phyloP scores from a whole-genome alignment of 2,329 filamentous ascomycete species.

The Colletotrichum eleusines region DNA sequence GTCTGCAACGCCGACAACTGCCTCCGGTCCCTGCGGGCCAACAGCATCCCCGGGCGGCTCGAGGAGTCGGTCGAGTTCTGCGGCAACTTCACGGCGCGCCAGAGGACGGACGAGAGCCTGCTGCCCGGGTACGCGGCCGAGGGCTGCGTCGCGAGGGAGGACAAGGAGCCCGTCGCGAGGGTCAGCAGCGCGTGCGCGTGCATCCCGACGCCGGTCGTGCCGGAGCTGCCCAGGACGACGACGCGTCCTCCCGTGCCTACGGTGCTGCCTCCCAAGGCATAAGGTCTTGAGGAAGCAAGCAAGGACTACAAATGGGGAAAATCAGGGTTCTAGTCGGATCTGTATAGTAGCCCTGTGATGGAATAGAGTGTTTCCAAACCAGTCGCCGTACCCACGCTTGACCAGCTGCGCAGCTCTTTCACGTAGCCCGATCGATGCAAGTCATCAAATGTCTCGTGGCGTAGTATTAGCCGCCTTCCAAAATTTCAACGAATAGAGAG shows the following conservation, averaged over 20 bases:
- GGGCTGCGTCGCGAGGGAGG: slow-evolving; percentile 37
- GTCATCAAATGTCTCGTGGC: not conserved
- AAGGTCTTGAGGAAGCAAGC: not conserved
- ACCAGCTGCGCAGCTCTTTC: not conserved
- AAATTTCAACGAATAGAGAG: not conserved
- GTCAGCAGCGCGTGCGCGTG: slow-evolving; percentile 45
- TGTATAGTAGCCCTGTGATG: no score
- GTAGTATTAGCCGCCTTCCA: not conserved
- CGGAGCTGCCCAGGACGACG: slow-evolving; percentile 45
- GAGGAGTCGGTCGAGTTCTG: slow-evolving; percentile 44
- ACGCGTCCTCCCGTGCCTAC: slow-evolving; percentile 44
- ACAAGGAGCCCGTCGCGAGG: slow-evolving; percentile 35
- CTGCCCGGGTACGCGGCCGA: slow-evolving; percentile 42
- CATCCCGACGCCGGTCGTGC: slow-evolving; percentile 43
- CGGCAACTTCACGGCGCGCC: slow-evolving; percentile 37
- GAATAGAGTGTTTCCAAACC: not conserved
- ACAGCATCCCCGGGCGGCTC: slow-evolving; percentile 40
- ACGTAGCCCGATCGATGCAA: not conserved
- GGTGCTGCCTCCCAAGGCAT: slow-evolving; percentile 41
- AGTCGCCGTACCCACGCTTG: not conserved
- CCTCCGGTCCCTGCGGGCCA: slow-evolving; percentile 42
- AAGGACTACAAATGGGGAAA: not conserved
- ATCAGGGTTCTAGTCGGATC: not conserved
- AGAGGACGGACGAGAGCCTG: slow-evolving; percentile 31
- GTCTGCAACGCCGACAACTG: slow-evolving; percentile 44